A percentile compares a stretch with the other conserved stretches of the same genome.
Conservation (phyloP, 768 basidiomycete species). For the Russula vinacea region DNA sequence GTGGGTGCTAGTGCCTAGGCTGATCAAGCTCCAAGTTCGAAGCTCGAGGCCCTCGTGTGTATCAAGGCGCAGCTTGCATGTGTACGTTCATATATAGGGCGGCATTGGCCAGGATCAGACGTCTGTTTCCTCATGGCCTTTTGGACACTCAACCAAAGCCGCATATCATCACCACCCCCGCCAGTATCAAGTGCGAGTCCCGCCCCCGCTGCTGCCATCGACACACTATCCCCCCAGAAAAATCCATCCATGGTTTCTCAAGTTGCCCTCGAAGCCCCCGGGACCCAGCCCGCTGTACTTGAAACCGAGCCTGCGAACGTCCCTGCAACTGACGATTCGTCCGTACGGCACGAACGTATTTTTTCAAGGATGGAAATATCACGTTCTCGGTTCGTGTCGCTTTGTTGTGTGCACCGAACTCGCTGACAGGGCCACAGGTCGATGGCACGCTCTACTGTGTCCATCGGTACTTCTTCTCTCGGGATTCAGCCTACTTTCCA, state of each 20-base stretch:
- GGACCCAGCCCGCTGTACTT: background rate
- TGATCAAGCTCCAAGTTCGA: background rate
- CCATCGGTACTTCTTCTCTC: constrained; percentile 28
- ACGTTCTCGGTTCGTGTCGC: constrained; percentile 20
- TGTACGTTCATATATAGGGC: constrained; percentile 8
- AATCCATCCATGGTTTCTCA: constrained; percentile 1
- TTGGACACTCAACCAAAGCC: background rate
- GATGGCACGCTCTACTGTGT: constrained; percentile 23
- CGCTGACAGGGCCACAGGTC: constrained; percentile 13
- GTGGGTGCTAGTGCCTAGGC: background rate
- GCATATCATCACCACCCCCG: background rate
- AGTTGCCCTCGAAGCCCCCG: background rate
- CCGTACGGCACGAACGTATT: constrained; percentile 16
- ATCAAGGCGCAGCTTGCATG: constrained; percentile 6
- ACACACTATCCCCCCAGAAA: constrained; percentile 1
- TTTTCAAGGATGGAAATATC: constrained; percentile 26
- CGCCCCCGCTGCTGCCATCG: constrained; percentile 10
- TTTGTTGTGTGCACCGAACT: background rate
- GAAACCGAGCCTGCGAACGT: background rate
- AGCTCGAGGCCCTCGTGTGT: background rate
- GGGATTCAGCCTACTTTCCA: constrained; percentile 26
- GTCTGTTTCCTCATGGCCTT: constrained; percentile 9
- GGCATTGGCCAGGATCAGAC: background rate
- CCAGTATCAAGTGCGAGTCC: constrained; percentile 1
- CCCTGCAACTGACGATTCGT: constrained; percentile 1